phyloP scores from a whole-genome alignment of 1,139 yeast genomes.

The Sugiyamaella castrensis region DNA sequence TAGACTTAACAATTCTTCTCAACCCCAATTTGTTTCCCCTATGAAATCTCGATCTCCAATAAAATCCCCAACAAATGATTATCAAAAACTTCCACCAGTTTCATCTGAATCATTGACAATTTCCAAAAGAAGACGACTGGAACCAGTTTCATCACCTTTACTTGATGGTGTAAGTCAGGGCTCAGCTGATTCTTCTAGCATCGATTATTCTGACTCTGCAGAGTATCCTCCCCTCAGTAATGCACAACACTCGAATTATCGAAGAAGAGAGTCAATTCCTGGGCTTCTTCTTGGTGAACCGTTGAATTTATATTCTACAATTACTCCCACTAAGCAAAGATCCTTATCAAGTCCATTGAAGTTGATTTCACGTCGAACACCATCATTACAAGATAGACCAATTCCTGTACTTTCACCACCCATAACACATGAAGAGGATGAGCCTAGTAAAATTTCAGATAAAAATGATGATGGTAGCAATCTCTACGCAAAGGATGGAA shows the following conservation, averaged over 20 bases:
- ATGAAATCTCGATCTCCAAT: conserved; percentile 23
- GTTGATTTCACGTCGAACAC: conserved; percentile 26
- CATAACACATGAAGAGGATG: conserved; percentile 3
- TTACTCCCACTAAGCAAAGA: conserved; percentile 31
- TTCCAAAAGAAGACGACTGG: conserved; percentile 29
- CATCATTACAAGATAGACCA: conserved; percentile 33
- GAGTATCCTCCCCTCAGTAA: too few relatives aligned
- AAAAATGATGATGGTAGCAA: too few relatives aligned
- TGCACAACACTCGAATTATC: too few relatives aligned
- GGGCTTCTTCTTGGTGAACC: too few relatives aligned
- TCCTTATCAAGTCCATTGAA: conserved; percentile 29
- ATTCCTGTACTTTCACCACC: conserved; percentile 35
- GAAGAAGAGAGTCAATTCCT: too few relatives aligned
- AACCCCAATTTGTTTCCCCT: neutral
- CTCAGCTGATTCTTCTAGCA: neutral
- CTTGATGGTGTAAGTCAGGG: conserved; percentile 1
- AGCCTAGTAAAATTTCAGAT: neutral
- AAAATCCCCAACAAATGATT: conserved; percentile 23
- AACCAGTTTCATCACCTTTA: conserved; percentile 22
- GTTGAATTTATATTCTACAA: neutral
- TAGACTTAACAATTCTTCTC: neutral
- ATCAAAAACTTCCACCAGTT: conserved; percentile 27
- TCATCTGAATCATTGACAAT: conserved; percentile 26
- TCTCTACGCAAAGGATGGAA: too few relatives aligned
- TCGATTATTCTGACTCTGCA: too few relatives aligned